phyloP scores from a whole-genome alignment of 1,284 basidiomycete species.

The Boletellus deceptivus region DNA sequence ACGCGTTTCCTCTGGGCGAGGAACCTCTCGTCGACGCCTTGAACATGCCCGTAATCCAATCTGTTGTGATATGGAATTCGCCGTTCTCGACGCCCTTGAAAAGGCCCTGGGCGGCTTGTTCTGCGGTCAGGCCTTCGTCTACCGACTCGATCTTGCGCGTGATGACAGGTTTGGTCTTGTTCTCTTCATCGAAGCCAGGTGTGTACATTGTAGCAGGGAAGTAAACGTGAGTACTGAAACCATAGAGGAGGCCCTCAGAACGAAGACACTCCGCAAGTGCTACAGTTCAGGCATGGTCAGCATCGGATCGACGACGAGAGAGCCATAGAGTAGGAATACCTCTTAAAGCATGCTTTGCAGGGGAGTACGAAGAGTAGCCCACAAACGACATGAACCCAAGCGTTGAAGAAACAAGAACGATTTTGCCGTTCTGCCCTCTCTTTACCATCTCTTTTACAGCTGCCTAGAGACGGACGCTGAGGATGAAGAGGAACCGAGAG shows the following conservation, averaged over 20 bases:
- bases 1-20: conserved; percentile 44
- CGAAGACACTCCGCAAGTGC: conserved; percentile 86
- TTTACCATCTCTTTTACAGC: conserved; percentile 71
- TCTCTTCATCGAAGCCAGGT: conserved; percentile 80
- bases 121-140: conserved; percentile 68
- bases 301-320: not conserved
- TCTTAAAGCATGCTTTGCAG: conserved; percentile 87
- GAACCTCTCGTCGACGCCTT: conserved; percentile 67
- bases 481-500: not conserved
- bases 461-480: conserved; percentile 44
- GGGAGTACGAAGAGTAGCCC: conserved; percentile 85
- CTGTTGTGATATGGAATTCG: conserved; percentile 75
- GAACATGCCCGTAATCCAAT: conserved; percentile 69
- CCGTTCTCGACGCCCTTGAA: conserved; percentile 73
- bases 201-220: conserved; percentile 86
- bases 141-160: conserved; percentile 80
- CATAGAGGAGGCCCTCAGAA: conserved; percentile 79
- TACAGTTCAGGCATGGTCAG: conserved; percentile 28
- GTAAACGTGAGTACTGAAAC: conserved; percentile 81
- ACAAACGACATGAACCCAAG: conserved; percentile 80
- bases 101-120: conserved; percentile 62
- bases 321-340: conserved; percentile 44
- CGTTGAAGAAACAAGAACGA: conserved; percentile 83
- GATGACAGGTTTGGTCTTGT: conserved; percentile 78
- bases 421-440: conserved; percentile 57